Evolutionary conservation across 108 stramenopile species (phyloP), one percentile per base, ranked within the genome.

Genomic region (Cyclotella choctawhatcheeana): DNA sequence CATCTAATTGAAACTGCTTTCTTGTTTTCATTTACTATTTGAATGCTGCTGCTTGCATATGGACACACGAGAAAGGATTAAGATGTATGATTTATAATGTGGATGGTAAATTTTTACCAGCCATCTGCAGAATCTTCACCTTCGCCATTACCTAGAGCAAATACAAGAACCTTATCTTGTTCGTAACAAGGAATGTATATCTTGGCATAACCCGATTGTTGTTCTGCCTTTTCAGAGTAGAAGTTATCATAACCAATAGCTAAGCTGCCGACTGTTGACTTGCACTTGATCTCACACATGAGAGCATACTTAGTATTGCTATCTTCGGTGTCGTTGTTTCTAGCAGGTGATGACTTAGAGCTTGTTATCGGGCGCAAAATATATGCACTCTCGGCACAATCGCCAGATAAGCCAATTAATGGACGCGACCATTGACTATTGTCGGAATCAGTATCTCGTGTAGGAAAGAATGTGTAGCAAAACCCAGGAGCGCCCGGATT

Each of bases 401-500:
- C 97, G 24, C 97, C 97, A 1, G 97, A 93, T 2, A 98, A 67
- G 24, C 91, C 92, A 73, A 98, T 97, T 84, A 97, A 67, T 2
- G 96, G 97, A n/a, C 93, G 92, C 64, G 76, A 71, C 71, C 63
- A 85, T 54, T 70, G 67, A 10, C 63, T 87, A 29, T 85, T 67
- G 37, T 82, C 82, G 20, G 54, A 51, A 2, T 61, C 65, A 16
- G 58, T 67, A 13, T 85, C 83, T 64, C 69, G 52, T 34, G 76
- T 76, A 7, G 96, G 95, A 65, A 94, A 94, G 77, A 98, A 98
- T 13, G 95, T 79, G 77, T 98, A 98, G 1, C 86, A 88, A 74
- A 98, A 97, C 18, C 97, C 97, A 12, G 97, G 97, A 2, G 95
- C 94, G 8, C 97, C 97, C 18, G 97, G 96, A 68, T 96, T 97